Evolutionary conservation across 441 rosid species (phyloP), one percentile per base, ranked within the genome.

Genomic region (Populus hybrid): DNA sequence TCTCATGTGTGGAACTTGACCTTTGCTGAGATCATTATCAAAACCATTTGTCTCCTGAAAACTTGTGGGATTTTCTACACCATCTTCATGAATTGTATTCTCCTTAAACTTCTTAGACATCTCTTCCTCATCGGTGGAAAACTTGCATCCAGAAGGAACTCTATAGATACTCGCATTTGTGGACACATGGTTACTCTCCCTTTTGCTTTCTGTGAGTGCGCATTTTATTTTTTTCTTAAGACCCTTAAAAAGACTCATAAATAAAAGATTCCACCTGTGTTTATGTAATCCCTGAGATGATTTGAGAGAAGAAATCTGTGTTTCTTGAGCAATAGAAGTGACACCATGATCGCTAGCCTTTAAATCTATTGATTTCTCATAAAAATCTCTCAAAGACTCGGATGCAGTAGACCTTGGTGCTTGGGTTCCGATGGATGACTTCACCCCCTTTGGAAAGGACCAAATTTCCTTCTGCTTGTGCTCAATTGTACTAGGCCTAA

Each of bases 401-500:
- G 74, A 69, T 26, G 68, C 61, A 59, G 65, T 24, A 23, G 31
- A 29, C 31, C 31, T 29, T 3, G 33, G 81, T 73, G 74, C 82
- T 75, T 68, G 80, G 78, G 72, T 28, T 21, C 76, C 85, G n/a
- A 69, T 53, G 36, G 83, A 29, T 3, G 31, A 29, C 31, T 29
- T 29, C 31, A 29, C 31, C 31, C 31, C 31, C 31, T 29, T 29
- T 29, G 31, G 31, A 29, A 29, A 29, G 31, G 31, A 29, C 31
- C 31, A 29, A 29, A 29, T 29, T 29, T 29, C 31, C 31, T 29
- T 29, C 31, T 29, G 31, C 31, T 29, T 29, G 31, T 90, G 90
- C 68, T 91, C 88, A 45, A 92, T 88, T 53, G 86, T 90, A 79
- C 84, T 87, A 18, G 92, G 91, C 78, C 72, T 81, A 24, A 77